A percentile compares a stretch with the other conserved stretches of the same genome.
Evolutionary conservation across 2,329 filamentous ascomycete genomes (phyloP).

Genomic region (Fusarium proliferatum): DNA sequence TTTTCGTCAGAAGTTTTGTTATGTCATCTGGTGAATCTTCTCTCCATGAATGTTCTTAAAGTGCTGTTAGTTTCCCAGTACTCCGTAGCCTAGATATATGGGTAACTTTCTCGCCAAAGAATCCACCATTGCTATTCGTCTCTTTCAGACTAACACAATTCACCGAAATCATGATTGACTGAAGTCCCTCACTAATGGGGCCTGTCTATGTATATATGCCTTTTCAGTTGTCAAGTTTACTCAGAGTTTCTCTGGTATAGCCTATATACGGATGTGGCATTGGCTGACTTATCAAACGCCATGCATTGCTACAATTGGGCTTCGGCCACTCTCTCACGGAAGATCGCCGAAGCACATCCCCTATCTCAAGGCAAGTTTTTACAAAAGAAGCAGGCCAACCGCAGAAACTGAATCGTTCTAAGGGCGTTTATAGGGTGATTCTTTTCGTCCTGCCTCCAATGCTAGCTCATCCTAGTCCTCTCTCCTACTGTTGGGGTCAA

Average conservation of each 20-base stretch:
- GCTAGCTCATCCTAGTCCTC: slow-evolving; percentile 11
- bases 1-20: too few species aligned
- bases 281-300: not conserved
- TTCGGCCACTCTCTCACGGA: slow-evolving; percentile 9
- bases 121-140: not conserved
- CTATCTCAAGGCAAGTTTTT: slow-evolving; percentile 8
- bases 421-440: slow-evolving; percentile 2
- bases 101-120: not conserved
- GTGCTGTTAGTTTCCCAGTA: not conserved
- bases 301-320: slow-evolving; percentile 7
- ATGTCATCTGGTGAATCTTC: not conserved
- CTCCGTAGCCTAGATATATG: not conserved
- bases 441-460: not conserved
- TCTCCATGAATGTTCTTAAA: not conserved
- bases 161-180: not conserved
- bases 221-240: not conserved
- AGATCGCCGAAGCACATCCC: slow-evolving; percentile 25
- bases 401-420: not conserved
- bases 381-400: slow-evolving; percentile 27
- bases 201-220: not conserved
- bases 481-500: slow-evolving; percentile 32
- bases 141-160: not conserved
- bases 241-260: not conserved
- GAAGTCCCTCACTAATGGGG: not conserved
- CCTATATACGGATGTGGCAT: not conserved